These are phyloP conservation scores for Wickerhamomyces chaumierensis DNA, from an alignment of 805 yeast genomes.

Conservation along the genomic window DNA sequence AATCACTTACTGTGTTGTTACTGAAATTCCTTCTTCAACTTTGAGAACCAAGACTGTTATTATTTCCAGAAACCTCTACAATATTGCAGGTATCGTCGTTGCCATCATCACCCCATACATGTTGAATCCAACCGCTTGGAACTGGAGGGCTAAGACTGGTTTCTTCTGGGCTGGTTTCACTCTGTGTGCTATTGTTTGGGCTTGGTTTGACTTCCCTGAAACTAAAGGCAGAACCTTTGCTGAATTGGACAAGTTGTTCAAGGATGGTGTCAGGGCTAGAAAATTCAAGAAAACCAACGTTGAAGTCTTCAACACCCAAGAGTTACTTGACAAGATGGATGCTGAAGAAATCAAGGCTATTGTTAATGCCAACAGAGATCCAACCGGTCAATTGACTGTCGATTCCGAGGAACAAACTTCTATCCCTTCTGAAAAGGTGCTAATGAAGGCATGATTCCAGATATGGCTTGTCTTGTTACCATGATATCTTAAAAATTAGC, in stretches of 20 bases:
- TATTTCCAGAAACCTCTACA: constrained; percentile 21
- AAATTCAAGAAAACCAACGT: constrained; percentile 18
- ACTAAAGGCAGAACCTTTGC: constrained; percentile 43
- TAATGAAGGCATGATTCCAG: no score
- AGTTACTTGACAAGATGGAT: constrained; percentile 10
- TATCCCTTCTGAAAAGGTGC: no score
- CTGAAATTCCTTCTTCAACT: constrained; percentile 28
- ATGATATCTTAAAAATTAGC: no score
- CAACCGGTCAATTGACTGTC: no score
- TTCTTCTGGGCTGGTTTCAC: constrained; percentile 32
- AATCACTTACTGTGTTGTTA: constrained; percentile 25
- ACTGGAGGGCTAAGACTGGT: constrained; percentile 33
- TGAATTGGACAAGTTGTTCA: constrained; percentile 43
- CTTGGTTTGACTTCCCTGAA: constrained; percentile 45
- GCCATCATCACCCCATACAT: constrained; percentile 32
- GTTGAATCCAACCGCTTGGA: constrained; percentile 32
- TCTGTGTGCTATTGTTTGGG: constrained; percentile 24
- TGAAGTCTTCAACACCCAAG: constrained; percentile 12
- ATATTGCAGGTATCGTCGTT: constrained; percentile 23
- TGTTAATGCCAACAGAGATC: no score
- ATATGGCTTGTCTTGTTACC: no score
- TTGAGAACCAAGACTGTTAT: constrained; percentile 31
- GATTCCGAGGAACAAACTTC: no score
- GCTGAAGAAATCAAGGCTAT: constrained; percentile 10
- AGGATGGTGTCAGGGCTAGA: constrained; percentile 19